phyloP scores from a whole-genome alignment of 176 grass and related monocot genomes.

The Bothriochloa decipiens region DNA sequence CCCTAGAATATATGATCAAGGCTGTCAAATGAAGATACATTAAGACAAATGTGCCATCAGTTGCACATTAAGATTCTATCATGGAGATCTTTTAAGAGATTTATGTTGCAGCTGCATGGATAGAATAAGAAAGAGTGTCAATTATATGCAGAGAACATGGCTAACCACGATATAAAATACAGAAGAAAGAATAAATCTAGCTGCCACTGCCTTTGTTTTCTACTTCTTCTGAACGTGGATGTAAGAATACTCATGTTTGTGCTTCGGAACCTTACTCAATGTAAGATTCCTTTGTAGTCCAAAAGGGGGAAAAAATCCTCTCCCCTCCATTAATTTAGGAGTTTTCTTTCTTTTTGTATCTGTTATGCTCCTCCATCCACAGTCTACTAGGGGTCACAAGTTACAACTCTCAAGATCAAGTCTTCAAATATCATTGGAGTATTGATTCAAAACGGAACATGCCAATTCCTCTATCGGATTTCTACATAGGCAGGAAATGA shows the following conservation, averaged over 20 bases:
- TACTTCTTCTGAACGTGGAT: neutral
- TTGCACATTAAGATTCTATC: slow-evolving; percentile 11
- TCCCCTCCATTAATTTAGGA: neutral
- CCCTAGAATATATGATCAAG: neutral
- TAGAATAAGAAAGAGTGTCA: neutral
- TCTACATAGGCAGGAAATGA: neutral
- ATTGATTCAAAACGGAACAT: neutral
- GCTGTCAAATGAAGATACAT: neutral
- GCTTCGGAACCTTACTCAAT: neutral
- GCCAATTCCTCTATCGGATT: neutral
- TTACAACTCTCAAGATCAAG: neutral
- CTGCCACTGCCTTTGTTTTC: neutral
- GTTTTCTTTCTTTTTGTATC: neutral
- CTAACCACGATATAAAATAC: neutral
- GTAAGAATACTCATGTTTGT: neutral
- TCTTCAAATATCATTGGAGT: neutral
- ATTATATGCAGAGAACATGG: neutral
- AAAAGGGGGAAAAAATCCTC: neutral
- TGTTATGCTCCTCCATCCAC: neutral
- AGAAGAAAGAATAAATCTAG: slow-evolving; percentile 10
- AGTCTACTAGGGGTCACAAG: neutral
- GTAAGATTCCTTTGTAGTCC: slow-evolving; percentile 13
- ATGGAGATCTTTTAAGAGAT: neutral
- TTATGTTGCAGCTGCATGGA: neutral
- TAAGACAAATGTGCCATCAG: neutral